Base-by-base conservation (phyloP, 1,284 basidiomycete genomes). In the Marasmius fiardii region DNA sequence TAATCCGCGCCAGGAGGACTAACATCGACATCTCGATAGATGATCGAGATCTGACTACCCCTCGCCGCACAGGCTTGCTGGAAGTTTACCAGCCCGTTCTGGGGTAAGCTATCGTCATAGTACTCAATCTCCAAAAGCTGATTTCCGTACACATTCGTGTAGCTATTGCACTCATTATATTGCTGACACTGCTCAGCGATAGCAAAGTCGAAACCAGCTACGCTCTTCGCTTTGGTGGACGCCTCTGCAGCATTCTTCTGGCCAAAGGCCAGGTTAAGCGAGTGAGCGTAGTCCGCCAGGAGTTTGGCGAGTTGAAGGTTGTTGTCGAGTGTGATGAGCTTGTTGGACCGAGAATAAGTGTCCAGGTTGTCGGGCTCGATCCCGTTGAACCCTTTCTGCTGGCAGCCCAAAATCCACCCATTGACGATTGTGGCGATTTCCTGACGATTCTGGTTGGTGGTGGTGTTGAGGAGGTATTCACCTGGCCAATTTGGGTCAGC, bases 311-410 rank as follows among this genome's bases (percentile, higher is more conserved):
- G 39, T 4, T 49, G 53, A 44, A 58, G 54, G 35, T 60, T 60
- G 23, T 50, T 50, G 20, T 31, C 37, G 14, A 34, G 21, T 14
- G 53, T 55, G 51, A 56, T 37, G 10, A 58, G 54, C 16, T 23
- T n/a, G 24, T 34, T 44, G 18, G 52, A 58, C n/a, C 57, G 59
- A 35, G 53, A 53, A 45, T 41, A 60, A 14, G 57, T 58, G 37
- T 60, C 59, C 3, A 60, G 53, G 41, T 60, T 60, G 47, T 60
- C 59, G 23, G 54, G 43, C 41, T 60, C 59, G 35, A 58, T 53
- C 10, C 50, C 59, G 24, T 58, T 52, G 54, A 55, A 60, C 0
- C 59, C 59, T 28, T 55, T 58, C 21, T 43, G 31, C 31, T 48
- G 48, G 34, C 59, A 60, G 6, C 28, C 44, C 24, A 43, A 28